Percentiles rank a stretch among this genome's conserved stretches.
These are phyloP conservation scores for Akebia trifoliata DNA, from an alignment of 164 flowering plant genomes.

Conservation along the genomic window DNA sequence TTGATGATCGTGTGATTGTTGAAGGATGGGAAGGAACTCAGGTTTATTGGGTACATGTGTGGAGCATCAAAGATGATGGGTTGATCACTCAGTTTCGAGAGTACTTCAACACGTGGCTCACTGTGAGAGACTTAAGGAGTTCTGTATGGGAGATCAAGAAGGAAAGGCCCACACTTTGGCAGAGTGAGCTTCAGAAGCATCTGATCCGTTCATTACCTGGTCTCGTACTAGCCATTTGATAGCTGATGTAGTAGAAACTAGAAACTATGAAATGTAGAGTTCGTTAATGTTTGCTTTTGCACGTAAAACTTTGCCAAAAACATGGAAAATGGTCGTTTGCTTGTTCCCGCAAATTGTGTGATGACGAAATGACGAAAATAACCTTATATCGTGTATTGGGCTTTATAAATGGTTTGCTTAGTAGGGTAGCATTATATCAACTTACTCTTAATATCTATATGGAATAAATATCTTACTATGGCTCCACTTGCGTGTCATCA, in stretches of 20 bases:
- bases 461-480: too few species aligned
- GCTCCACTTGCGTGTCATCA: too few species aligned
- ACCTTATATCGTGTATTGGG: too few species aligned
- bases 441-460: too few species aligned
- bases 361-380: too few species aligned
- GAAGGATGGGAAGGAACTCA: conserved; percentile 85
- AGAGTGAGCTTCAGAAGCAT: conserved; percentile 52
- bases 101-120: conserved; percentile 84
- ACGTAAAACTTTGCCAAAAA: too few species aligned
- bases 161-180: conserved; percentile 48
- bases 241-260: too few species aligned
- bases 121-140: conserved; percentile 42
- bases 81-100: conserved; percentile 62
- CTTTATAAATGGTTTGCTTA: too few species aligned
- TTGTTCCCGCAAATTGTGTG: too few species aligned
- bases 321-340: too few species aligned
- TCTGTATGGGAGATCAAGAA: conserved; percentile 22
- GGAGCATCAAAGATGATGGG: conserved; percentile 60
- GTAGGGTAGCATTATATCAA: too few species aligned
- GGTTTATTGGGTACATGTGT: conserved; percentile 85
- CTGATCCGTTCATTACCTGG: conserved; percentile 57
- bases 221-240: conserved; percentile 66
- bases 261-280: too few species aligned
- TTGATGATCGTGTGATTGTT: conserved; percentile 58
- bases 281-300: neutral